Base-by-base conservation (phyloP, 179 eudicot species). In the Camellia oleifera region DNA sequence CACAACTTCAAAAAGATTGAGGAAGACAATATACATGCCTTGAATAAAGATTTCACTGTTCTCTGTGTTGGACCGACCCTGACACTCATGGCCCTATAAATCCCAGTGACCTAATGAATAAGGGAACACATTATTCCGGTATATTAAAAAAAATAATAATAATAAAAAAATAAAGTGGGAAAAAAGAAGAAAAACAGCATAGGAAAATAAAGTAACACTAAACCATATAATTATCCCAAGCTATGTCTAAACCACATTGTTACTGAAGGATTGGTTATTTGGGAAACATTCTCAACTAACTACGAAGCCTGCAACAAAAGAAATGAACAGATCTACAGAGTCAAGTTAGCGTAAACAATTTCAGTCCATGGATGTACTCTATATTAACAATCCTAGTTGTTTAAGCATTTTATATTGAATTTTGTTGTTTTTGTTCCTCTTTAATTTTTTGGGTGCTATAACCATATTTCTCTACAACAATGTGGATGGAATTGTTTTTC, bases 21-120 rank as follows among this genome's bases (percentile, higher is more conserved):
- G 69, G 54, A 60, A 9, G 56, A 4, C 15, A 76, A 81, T 50
- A 81, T 50, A 77, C 87, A 74, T 84, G 74, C 99, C 97, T 95
- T 95, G 85, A 95, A 95, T 82, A 95, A 86, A 58, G 99, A 92
- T 85, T 95, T 95, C n/a, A n/a, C n/a, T n/a, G n/a, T n/a, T n/a
- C n/a, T n/a, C n/a, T n/a, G n/a, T n/a, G n/a, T n/a, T n/a, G n/a
- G n/a, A n/a, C n/a, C n/a, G n/a, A n/a, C n/a, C n/a, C n/a, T n/a
- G n/a, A n/a, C n/a, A n/a, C n/a, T n/a, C n/a, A n/a, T n/a, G n/a
- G n/a, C n/a, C 83, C 99, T 84, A 70, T 89, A 95, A 68, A 95
- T 95, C 83, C n/a, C n/a, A n/a, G n/a, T n/a, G 80, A 93, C 97
- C 98, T 95, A 73, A 71, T 61, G 53, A 56, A 71, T 44, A 18